phyloP scores from a whole-genome alignment of 805 yeast species.

The Lachancea quebecensis region DNA sequence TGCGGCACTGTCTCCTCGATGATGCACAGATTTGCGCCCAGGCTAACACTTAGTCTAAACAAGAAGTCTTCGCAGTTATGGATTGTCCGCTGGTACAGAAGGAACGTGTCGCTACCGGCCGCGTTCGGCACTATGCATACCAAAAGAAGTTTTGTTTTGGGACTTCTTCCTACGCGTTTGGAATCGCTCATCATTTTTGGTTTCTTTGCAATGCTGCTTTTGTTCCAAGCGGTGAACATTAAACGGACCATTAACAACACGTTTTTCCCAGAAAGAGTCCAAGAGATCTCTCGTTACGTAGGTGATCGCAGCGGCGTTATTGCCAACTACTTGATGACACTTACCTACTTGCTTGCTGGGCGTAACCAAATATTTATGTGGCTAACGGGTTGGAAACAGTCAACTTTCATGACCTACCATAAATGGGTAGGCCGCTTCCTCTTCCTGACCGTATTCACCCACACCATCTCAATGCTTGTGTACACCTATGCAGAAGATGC shows the following conservation, averaged over 20 bases:
- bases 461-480: slow-evolving; percentile 46
- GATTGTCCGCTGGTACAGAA: slow-evolving; percentile 12
- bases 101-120: slow-evolving; percentile 16
- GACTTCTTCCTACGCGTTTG: slow-evolving; percentile 17
- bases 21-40: slow-evolving; percentile 36
- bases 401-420: slow-evolving; percentile 60
- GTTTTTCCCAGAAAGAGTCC: slow-evolving; percentile 8
- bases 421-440: slow-evolving; percentile 53
- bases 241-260: slow-evolving; percentile 10
- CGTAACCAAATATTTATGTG: slow-evolving; percentile 60
- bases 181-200: slow-evolving; percentile 16
- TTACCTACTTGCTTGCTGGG: slow-evolving; percentile 55
- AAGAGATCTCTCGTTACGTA: slow-evolving; percentile 23
- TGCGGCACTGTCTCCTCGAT: slow-evolving; percentile 39
- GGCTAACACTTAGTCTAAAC: slow-evolving; percentile 25
- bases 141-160: slow-evolving; percentile 8
- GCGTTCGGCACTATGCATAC: slow-evolving; percentile 12
- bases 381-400: slow-evolving; percentile 56
- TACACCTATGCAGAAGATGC: slow-evolving; percentile 34
- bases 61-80: slow-evolving; percentile 18
- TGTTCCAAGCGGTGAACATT: slow-evolving; percentile 14
- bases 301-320: slow-evolving; percentile 50
- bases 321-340: slow-evolving; percentile 44
- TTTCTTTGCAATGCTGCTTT: slow-evolving; percentile 12
- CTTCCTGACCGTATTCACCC: slow-evolving; percentile 44